phyloP scores from a whole-genome alignment of 108 stramenopile genomes.

The Aurantiochytrium sp. region DNA sequence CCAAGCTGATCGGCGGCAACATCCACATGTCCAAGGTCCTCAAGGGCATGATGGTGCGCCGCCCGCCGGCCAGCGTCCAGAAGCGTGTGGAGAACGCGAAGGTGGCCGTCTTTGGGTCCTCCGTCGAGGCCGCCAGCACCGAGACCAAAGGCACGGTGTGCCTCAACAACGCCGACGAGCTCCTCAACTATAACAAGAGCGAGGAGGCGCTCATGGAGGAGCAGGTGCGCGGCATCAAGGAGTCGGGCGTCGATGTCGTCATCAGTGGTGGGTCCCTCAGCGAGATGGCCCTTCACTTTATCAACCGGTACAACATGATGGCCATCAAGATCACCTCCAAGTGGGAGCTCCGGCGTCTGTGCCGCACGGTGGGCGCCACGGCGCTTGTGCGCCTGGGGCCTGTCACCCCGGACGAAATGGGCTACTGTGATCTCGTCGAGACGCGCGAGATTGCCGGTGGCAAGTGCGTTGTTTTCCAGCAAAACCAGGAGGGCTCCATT shows the following conservation, averaged over 20 bases:
- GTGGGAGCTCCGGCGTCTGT: constrained; percentile 94
- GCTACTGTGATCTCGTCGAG: constrained; percentile 63
- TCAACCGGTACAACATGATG: constrained; percentile 86
- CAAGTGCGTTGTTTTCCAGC: constrained; percentile 81
- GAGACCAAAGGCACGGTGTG: constrained; percentile 99
- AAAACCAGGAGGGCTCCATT: constrained; percentile 59
- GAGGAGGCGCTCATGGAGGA: constrained; percentile 96
- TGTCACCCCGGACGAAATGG: constrained; percentile 94
- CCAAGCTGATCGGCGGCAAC: constrained; percentile 84
- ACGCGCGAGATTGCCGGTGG: constrained; percentile 82
- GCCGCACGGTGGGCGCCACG: constrained; percentile 84
- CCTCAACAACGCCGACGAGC: constrained; percentile 94
- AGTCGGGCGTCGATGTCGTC: constrained; percentile 80
- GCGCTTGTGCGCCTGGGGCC: constrained; percentile 91
- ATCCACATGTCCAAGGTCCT: constrained; percentile 75
- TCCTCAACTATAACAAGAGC: constrained; percentile 91
- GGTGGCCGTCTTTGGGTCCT: constrained; percentile 89
- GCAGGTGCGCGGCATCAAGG: constrained; percentile 85
- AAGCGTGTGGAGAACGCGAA: constrained; percentile 74
- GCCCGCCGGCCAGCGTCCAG: constrained; percentile 72
- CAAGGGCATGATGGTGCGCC: constrained; percentile 83
- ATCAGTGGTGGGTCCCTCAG: constrained; percentile 82
- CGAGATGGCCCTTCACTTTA: constrained; percentile 94
- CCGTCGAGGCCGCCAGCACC: constrained; percentile 84
- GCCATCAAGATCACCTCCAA: constrained; percentile 83